phyloP scores from a whole-genome alignment of 83 land plant species.

The Isoetes engelmannii region DNA sequence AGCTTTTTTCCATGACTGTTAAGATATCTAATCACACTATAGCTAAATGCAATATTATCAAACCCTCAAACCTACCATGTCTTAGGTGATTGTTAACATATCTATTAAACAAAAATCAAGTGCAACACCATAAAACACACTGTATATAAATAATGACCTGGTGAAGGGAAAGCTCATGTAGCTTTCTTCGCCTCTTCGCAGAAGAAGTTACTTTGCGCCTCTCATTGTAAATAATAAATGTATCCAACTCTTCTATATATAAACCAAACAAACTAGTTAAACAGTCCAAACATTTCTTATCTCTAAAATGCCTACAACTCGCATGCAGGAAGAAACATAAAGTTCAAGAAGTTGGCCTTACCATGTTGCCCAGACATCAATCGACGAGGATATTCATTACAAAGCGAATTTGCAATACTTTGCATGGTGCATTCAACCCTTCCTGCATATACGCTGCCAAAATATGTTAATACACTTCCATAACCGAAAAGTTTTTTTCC shows the following conservation, averaged over 20 bases:
- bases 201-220: constrained; percentile 94
- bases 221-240: constrained; percentile 80
- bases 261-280: constrained; percentile 4
- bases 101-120: too few relatives aligned
- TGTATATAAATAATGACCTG: constrained; percentile 54
- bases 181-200: constrained; percentile 79
- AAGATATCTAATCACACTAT: too few relatives aligned
- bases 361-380: constrained; percentile 53
- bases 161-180: constrained; percentile 52
- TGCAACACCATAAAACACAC: too few relatives aligned
- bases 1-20: too few relatives aligned
- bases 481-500: not conserved
- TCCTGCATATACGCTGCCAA: constrained; percentile 37
- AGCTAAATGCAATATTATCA: too few relatives aligned
- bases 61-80: too few relatives aligned
- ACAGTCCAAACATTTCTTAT: not conserved
- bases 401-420: constrained; percentile 75
- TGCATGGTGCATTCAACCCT: constrained; percentile 98
- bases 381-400: constrained; percentile 45
- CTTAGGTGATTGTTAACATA: too few relatives aligned
- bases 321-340: not conserved
- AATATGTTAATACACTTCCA: not conserved
- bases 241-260: constrained; percentile 55
- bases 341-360: constrained; percentile 16
- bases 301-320: not conserved